Evolutionary conservation across 1,139 yeast species (phyloP), one percentile per base, ranked within the genome.

Genomic region (Dujonia santamariae): DNA sequence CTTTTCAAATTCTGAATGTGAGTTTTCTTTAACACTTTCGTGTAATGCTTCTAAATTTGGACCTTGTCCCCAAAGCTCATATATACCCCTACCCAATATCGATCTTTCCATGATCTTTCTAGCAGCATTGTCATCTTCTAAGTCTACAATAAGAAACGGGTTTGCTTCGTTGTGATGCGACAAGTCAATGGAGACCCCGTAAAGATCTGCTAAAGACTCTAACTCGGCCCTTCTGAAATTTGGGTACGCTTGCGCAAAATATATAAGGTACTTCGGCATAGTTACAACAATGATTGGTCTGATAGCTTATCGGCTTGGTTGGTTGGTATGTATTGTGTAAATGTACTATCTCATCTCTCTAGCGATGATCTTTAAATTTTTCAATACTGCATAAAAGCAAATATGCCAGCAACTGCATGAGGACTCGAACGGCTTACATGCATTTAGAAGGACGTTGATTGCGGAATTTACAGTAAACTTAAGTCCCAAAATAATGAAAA

Each of bases 51-150:
- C 80, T 35, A 78, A 56, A 6, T 67, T 63, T 0, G 46, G 42
- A 1, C 95, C 97, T 28, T 67, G 60, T 2, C 95, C 96, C 85
- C 94, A 88, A 8, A 87, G 63, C 51, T 90, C 96, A 52, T 86
- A 92, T 17, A 90, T 79, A 0, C 87, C 88, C 43, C 80, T 72
- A 7, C 83, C 70, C 32, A 92, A 60, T 11, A 92, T 71, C 1
- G 95, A 76, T 41, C 97, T 63, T 32, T 67, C 61, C 26, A 90
- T 66, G 48, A 88, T 68, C 31, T 72, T 64, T 14, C 53, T 49
- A 1, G 97, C 97, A 33, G 76, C 75, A n/a, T 72, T 72, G 46
- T 84, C 94, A 42, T 63, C 61, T 19, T 74, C 74, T 28, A 92
- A 61, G 19, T 78, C 71, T 1, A 90, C 81, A 4, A 78, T 61